Conservation (phyloP, 1,284 basidiomycete species). For the Puccinia polysora region DNA sequence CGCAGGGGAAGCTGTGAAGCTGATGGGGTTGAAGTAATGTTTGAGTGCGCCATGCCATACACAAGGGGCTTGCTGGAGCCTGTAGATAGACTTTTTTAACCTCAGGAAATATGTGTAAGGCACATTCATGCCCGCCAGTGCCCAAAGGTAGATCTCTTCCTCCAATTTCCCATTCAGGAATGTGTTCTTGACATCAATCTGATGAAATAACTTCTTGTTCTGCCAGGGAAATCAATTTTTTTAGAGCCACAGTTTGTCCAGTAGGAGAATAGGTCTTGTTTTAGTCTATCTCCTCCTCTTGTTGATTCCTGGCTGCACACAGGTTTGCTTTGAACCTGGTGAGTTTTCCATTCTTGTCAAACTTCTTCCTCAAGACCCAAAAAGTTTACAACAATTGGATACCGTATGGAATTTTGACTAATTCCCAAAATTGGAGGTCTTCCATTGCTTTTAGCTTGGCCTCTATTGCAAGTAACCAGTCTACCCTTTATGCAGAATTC, state of each 20-base stretch:
- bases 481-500: not conserved
- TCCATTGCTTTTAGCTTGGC: constrained; percentile 2
- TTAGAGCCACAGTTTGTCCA: not conserved
- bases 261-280: constrained; percentile 19
- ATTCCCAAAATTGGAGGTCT: not conserved
- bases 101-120: not conserved
- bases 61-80: constrained; percentile 16
- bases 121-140: not conserved
- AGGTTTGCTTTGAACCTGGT: constrained; percentile 16
- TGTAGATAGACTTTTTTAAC: constrained; percentile 1
- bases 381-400: not conserved
- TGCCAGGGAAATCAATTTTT: not conserved
- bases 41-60: constrained; percentile 6
- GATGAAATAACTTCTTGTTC: not conserved
- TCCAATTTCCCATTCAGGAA: constrained; percentile 1
- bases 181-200: constrained; percentile 16
- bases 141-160: constrained; percentile 4
- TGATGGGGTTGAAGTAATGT: constrained; percentile 6
- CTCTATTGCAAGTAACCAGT: not conserved
- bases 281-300: not conserved
- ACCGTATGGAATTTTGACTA: not conserved
- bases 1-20: not conserved
- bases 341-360: constrained; percentile 1
- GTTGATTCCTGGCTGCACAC: not conserved
- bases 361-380: constrained; percentile 17